phyloP scores from a whole-genome alignment of 2,329 filamentous ascomycete species.

The Talaromyces sp. region DNA sequence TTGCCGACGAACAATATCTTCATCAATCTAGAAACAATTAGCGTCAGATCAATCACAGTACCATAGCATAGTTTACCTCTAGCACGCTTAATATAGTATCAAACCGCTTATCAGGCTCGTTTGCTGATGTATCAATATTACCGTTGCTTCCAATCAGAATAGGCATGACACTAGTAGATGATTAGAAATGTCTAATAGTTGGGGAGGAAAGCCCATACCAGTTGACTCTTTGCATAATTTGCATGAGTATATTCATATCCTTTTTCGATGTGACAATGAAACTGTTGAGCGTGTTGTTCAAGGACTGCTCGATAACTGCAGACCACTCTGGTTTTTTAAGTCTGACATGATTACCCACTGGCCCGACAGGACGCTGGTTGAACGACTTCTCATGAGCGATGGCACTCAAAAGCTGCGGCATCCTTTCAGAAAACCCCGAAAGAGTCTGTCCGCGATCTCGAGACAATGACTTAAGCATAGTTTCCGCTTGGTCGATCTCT shows the following conservation, averaged over 20 bases:
- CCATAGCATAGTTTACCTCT: conserved; percentile 44
- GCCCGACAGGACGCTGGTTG: conserved; percentile 70
- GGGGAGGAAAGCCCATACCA: conserved; percentile 40
- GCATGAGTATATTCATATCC: conserved; percentile 67
- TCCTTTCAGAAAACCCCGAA: conserved; percentile 61
- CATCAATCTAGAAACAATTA: conserved; percentile 59
- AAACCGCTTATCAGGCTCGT: conserved; percentile 70
- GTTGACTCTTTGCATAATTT: conserved; percentile 60
- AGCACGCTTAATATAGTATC: conserved; percentile 78
- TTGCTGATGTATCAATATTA: conserved; percentile 56
- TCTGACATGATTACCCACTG: conserved; percentile 73
- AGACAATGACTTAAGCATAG: conserved; percentile 51
- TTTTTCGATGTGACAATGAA: conserved; percentile 78
- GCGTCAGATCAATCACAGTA: neutral
- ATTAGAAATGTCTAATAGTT: conserved; percentile 18
- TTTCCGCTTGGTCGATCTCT: conserved; percentile 55
- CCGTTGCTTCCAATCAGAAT: conserved; percentile 62
- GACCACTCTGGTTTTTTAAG: conserved; percentile 80
- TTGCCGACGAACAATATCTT: conserved; percentile 72
- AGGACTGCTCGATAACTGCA: conserved; percentile 70
- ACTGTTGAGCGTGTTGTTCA: conserved; percentile 66
- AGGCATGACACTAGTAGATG: conserved; percentile 45
- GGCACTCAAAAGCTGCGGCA: conserved; percentile 62
- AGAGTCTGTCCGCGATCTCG: conserved; percentile 58
- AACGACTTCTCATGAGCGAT: conserved; percentile 71